Evolutionary conservation across 805 yeast species (phyloP), one percentile per base, ranked within the genome.

Genomic region (Wickerhamomyces bisporus): DNA sequence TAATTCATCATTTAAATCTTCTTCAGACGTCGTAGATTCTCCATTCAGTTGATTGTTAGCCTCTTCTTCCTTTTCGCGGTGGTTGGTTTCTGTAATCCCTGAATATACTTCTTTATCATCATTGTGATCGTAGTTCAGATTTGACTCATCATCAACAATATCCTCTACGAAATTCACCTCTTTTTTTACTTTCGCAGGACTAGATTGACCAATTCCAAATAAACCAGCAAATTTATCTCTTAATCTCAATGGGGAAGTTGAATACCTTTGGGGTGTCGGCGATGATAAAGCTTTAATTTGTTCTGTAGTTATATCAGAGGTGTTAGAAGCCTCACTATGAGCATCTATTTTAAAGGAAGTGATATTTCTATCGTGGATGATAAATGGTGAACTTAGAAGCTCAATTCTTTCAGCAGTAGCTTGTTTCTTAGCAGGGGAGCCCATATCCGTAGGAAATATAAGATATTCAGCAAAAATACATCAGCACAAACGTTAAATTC

Each of bases 191-290:
- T 29, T n/a, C n/a, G n/a, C n/a, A n/a, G n/a, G n/a, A n/a, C n/a
- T 5, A 19, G 14, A 12, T 4, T 23, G 3, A 14, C 12, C 13
- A n/a, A n/a, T 9, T 8, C 43, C 37, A n/a, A 42, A 42, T 13
- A 39, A 30, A 15, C 30, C 11, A 3, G 34, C 26, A 4, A 43
- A n/a, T 12, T 18, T 32, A 9, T 37, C 42, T 21, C 46, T 23
- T 3, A 39, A 14, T 26, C 37, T 40, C 10, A 32, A 25, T 7
- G 29, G 29, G 11, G 34, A 30, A 7, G 10, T 30, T 15, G 20
- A 28, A 7, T 12, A 3, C 19, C 19, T 19, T 26, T 11, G 8
- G 24, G 25, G 15, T 7, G 26, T 17, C 15, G 16, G 13, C 15
- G 29, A 11, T 10, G 21, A 21, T 21, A 7, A 10, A 17, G 20